Evolutionary conservation across 306 rosid species (phyloP), one percentile per base, ranked within the genome.

Genomic region (Quercus rubra): DNA sequence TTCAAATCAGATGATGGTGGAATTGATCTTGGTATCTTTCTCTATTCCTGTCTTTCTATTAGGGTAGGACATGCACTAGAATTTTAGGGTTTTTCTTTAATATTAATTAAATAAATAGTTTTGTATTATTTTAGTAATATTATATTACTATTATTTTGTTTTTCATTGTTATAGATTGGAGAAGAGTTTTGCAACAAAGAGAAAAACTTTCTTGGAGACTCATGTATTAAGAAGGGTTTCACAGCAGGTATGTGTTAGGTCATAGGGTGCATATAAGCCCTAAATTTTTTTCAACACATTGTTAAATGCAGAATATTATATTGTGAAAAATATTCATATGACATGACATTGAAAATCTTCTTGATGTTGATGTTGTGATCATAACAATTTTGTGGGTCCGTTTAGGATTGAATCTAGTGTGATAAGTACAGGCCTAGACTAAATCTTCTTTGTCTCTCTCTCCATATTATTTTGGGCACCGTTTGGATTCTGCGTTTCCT

Each of bases 181-280:
- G 81, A 86, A 81, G 83, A 86, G 79, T 79, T 77, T 87, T 71
- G 91, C 80, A 31, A 59, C 80, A 18, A 91, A 91, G 81, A 87
- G 81, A 90, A 76, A 88, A 78, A 86, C 90, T 20, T 87, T 89
- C 72, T 17, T 83, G 20, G 87, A 83, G 1, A 41, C 93, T 51
- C 90, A 89, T 15, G 3, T 78, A 31, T 86, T 83, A 77, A 85
- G 88, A 67, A 83, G 79, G 82, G 88, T 57, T 88, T 87, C 71
- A 86, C 97, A 86, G 92, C 97, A 86, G 92, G 97, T 89, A 86
- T 68, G 0, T 35, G 18, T 14, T 79, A 31, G 59, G 52, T 70
- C 75, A 49, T 49, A 11, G 54, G 54, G 14, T 49, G 54, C 54
- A 71, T n/a, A 43, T 66, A 74, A 58, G 76, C 25, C 28, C 81